phyloP scores from a whole-genome alignment of 2,329 filamentous ascomycete genomes.

The Trichoderma sp. region DNA sequence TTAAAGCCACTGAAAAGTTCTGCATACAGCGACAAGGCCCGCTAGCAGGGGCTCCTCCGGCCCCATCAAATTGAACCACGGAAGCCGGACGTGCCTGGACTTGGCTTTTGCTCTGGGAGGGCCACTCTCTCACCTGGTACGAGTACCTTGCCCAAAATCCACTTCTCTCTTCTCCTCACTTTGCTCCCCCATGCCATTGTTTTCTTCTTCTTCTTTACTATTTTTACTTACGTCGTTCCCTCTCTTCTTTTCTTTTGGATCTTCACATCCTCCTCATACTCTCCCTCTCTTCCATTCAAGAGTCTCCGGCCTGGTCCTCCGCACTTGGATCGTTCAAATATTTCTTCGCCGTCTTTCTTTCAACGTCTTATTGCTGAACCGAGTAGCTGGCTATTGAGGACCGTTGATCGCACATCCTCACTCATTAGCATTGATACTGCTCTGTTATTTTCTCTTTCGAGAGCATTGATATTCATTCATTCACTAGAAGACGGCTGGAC shows the following conservation, averaged over 20 bases:
- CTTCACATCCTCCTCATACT: background rate
- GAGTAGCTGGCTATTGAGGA: slow-evolving; percentile 30
- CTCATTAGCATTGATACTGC: slow-evolving; percentile 14
- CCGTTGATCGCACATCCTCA: slow-evolving; percentile 33
- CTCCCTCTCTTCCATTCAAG: slow-evolving; percentile 19
- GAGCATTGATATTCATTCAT: background rate
- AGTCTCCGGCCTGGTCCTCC: slow-evolving; percentile 18
- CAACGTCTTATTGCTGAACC: slow-evolving; percentile 24
- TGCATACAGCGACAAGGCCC: background rate
- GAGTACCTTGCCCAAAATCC: background rate
- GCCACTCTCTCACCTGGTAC: background rate
- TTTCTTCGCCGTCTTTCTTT: slow-evolving; percentile 22
- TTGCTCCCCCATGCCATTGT: slow-evolving; percentile 20
- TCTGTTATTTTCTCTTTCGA: background rate
- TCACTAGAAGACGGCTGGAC: slow-evolving; percentile 7
- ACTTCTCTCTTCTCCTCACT: slow-evolving; percentile 13
- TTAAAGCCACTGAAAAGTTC: background rate
- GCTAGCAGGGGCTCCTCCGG: background rate
- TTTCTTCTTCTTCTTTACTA: slow-evolving; percentile 22
- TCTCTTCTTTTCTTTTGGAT: slow-evolving; percentile 9
- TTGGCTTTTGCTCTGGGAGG: background rate
- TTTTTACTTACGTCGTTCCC: slow-evolving; percentile 21
- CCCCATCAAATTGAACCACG: background rate
- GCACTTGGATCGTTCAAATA: background rate
- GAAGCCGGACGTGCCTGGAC: background rate